phyloP scores from a whole-genome alignment of 371 early-diverging fungal species.

The Actinomucor elegans region DNA sequence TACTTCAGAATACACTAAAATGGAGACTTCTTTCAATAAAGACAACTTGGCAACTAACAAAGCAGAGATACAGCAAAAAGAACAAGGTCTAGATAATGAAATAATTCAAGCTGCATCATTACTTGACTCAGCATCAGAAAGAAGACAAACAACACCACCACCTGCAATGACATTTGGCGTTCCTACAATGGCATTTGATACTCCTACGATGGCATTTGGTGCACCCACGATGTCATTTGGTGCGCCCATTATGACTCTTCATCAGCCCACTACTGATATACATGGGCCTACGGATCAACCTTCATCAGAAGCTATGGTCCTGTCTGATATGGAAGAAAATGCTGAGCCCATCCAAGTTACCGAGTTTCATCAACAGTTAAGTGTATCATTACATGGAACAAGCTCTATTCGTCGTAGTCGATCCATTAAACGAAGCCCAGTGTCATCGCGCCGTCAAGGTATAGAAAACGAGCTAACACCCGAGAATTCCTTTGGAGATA shows the following conservation, averaged over 20 bases:
- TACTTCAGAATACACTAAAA: constrained; percentile 22
- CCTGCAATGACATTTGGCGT: no score
- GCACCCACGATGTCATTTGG: not conserved
- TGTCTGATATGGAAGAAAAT: not conserved
- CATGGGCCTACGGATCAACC: not conserved
- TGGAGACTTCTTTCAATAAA: constrained; percentile 21
- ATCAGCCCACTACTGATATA: not conserved
- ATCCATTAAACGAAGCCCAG: not conserved
- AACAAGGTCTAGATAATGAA: not conserved
- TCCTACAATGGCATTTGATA: constrained; percentile 4
- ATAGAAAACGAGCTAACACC: not conserved
- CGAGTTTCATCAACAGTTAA: not conserved
- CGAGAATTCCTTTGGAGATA: not conserved
- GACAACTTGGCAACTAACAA: constrained; percentile 1
- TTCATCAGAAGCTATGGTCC: not conserved
- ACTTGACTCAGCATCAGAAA: not conserved
- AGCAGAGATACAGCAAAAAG: not conserved
- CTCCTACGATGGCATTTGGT: not conserved
- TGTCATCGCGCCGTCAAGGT: not conserved
- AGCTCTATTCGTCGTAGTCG: not conserved
- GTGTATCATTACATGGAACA: not conserved
- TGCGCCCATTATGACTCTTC: not conserved
- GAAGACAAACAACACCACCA: no score
- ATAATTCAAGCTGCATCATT: not conserved
- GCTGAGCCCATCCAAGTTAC: not conserved